These are phyloP conservation scores for Calonectria naviculata DNA, from an alignment of 2,329 filamentous ascomycete species.

Conservation along the genomic window DNA sequence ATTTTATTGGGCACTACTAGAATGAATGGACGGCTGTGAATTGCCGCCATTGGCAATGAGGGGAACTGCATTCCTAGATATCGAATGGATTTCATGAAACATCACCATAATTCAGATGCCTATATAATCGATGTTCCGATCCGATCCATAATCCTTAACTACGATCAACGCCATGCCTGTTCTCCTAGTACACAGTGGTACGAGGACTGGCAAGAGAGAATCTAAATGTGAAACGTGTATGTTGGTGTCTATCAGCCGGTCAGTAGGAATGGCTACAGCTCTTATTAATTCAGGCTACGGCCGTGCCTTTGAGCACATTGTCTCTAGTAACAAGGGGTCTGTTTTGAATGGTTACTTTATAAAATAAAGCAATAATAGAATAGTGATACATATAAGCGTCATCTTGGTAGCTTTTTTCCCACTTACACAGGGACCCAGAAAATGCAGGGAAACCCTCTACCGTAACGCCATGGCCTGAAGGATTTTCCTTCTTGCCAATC, in stretches of 20 bases:
- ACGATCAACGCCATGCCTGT: neutral
- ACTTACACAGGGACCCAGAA: constrained; percentile 38
- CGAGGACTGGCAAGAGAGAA: neutral
- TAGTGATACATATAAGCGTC: constrained; percentile 44
- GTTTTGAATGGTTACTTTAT: constrained; percentile 34
- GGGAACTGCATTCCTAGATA: constrained; percentile 19
- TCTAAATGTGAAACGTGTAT: neutral
- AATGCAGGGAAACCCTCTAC: constrained; percentile 40
- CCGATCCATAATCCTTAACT: neutral
- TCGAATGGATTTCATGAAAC: neutral
- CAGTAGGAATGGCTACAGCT: neutral
- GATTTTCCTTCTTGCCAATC: constrained; percentile 32
- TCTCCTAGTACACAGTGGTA: neutral
- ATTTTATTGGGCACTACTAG: constrained; percentile 34
- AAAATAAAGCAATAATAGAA: constrained; percentile 32
- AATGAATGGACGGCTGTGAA: constrained; percentile 28
- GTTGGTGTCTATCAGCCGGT: neutral
- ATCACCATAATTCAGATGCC: constrained; percentile 11
- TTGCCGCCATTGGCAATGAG: constrained; percentile 12
- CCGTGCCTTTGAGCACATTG: neutral
- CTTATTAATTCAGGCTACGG: neutral
- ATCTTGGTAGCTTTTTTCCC: constrained; percentile 40
- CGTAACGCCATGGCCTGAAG: constrained; percentile 41
- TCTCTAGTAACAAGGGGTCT: neutral
- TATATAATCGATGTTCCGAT: neutral